These are phyloP conservation scores for Cryphonectria carpinicola DNA, from an alignment of 2,329 filamentous ascomycete genomes.

Conservation along the genomic window DNA sequence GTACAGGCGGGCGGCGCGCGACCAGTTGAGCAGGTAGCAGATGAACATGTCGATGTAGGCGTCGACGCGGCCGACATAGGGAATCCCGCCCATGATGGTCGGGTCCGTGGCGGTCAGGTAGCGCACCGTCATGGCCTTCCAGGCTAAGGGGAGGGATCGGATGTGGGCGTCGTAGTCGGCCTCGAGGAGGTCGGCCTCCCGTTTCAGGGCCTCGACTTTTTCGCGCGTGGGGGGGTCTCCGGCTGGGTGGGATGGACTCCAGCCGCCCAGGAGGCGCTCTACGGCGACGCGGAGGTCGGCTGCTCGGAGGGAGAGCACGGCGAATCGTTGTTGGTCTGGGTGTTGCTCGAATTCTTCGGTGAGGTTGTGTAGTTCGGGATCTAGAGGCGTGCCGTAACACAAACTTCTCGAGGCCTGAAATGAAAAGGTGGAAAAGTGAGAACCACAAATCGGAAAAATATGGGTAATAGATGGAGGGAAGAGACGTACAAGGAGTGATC, in stretches of 20 bases:
- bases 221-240: slow-evolving; percentile 11
- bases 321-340: slow-evolving; percentile 21
- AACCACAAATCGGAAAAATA: too few species aligned
- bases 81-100: slow-evolving; percentile 23
- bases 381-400: slow-evolving; percentile 27
- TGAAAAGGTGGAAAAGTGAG: not conserved
- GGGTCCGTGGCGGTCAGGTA: slow-evolving; percentile 18
- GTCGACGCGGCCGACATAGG: slow-evolving; percentile 24
- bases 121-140: slow-evolving; percentile 26
- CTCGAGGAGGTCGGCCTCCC: slow-evolving; percentile 25
- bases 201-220: slow-evolving; percentile 13
- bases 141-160: slow-evolving; percentile 17
- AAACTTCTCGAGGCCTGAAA: slow-evolving; percentile 24
- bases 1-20: slow-evolving; percentile 27
- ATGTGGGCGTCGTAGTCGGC: slow-evolving; percentile 26
- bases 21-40: slow-evolving; percentile 29
- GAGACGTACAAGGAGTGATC: slow-evolving; percentile 26
- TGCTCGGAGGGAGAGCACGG: slow-evolving; percentile 26
- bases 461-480: too few species aligned
- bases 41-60: slow-evolving; percentile 29
- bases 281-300: slow-evolving; percentile 27
- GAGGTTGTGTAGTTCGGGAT: slow-evolving; percentile 24
- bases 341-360: slow-evolving; percentile 24
- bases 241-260: slow-evolving; percentile 17
- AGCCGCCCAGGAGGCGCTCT: slow-evolving; percentile 26